phyloP scores from a whole-genome alignment of 345 rosid genomes.

The Gossypium raimondii region DNA sequence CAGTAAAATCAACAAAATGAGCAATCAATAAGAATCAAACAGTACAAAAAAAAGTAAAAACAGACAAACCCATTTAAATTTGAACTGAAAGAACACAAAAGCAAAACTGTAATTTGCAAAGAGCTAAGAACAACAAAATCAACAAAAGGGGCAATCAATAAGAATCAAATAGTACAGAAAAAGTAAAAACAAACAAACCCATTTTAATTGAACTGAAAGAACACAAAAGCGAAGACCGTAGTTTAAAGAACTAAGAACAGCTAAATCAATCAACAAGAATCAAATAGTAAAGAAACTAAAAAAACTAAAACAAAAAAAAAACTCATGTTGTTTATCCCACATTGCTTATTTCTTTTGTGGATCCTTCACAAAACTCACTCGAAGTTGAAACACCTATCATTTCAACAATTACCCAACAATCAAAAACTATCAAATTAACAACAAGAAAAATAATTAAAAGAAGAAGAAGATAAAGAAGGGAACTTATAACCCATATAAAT shows the following conservation, averaged over 20 bases:
- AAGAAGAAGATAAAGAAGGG: not conserved
- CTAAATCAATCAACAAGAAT: not conserved
- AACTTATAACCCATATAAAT: conserved; percentile 93
- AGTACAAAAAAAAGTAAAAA: not conserved
- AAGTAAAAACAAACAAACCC: not conserved
- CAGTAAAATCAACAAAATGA: conserved; percentile 4
- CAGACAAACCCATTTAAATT: not conserved
- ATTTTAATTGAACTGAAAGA: conserved; percentile 5
- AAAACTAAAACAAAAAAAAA: conserved; percentile 62
- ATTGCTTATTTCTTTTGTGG: conserved; percentile 58
- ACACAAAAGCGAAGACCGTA: not conserved
- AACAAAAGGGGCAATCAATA: not conserved
- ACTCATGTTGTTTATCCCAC: conserved; percentile 91
- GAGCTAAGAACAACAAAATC: not conserved
- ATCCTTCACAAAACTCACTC: conserved; percentile 77
- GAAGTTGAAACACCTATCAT: conserved; percentile 63
- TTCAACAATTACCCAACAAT: conserved; percentile 16
- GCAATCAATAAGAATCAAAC: not conserved
- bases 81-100: not conserved
- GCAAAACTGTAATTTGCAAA: not conserved
- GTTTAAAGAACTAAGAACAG: conserved; percentile 2
- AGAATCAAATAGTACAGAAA: not conserved
- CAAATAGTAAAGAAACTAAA: not conserved
- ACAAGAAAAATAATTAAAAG: not conserved
- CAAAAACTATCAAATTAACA: not conserved